Evolutionary conservation across 768 basidiomycete species (phyloP).

Genomic region (Kwoniella mangroviensis): DNA sequence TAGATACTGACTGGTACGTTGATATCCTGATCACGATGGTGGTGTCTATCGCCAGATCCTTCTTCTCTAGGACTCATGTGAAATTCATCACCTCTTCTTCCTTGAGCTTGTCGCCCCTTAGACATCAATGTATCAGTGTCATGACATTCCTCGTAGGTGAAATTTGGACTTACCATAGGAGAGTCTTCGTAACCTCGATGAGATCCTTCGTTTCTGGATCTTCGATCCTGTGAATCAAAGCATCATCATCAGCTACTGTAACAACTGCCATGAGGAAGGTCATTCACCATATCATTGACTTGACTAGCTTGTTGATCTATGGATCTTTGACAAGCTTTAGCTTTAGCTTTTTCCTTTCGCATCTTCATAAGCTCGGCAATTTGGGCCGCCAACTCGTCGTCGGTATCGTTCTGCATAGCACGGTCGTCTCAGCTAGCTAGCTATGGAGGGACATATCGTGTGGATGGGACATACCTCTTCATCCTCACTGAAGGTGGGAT

Average conservation of each 20-base stretch:
- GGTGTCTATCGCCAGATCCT: not conserved
- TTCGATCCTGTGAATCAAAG: not conserved
- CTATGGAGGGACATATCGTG: too few species aligned
- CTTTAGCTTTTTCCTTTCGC: not conserved
- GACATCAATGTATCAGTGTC: too few species aligned
- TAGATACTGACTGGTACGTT: not conserved
- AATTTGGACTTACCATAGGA: not conserved
- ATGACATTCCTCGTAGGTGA: too few species aligned
- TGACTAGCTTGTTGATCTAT: not conserved
- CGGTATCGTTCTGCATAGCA: not conserved
- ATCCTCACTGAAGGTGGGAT: not conserved
- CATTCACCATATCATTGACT: not conserved
- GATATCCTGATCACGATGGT: not conserved
- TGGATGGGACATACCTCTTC: not conserved
- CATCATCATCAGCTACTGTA: too few species aligned
- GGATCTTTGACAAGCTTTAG: not conserved
- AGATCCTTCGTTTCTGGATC: not conserved
- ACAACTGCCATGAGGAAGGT: too few species aligned
- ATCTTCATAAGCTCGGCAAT: not conserved
- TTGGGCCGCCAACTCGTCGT: not conserved
- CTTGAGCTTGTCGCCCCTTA: not conserved
- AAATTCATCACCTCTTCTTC: not conserved
- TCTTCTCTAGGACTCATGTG: not conserved
- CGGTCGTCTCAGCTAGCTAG: too few species aligned
- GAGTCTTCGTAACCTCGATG: not conserved